Percentiles rank a stretch among this genome's conserved stretches.
phyloP scores from a whole-genome alignment of 176 grass and related monocot genomes.

The Avena eriantha region DNA sequence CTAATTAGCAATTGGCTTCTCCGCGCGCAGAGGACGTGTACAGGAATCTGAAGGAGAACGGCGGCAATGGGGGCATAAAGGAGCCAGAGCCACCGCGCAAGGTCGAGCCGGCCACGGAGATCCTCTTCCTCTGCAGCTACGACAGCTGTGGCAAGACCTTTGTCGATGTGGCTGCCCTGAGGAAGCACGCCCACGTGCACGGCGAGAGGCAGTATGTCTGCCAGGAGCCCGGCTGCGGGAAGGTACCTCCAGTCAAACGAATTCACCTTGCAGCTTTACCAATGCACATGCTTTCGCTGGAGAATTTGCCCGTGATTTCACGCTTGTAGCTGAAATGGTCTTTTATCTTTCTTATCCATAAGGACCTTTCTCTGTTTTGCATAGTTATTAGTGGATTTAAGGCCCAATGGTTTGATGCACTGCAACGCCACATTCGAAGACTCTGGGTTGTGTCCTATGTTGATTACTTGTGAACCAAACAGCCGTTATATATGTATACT shows the following conservation, averaged over 20 bases:
- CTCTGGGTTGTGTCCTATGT: neutral
- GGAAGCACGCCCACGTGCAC: constrained; percentile 76
- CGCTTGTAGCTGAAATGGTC: neutral
- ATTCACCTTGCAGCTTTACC: neutral
- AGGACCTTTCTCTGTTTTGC: neutral
- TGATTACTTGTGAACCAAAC: neutral
- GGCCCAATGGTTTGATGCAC: neutral
- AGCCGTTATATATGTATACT: neutral
- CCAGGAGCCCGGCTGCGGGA: constrained; percentile 74
- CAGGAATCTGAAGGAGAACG: constrained; percentile 50
- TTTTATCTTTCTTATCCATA: neutral
- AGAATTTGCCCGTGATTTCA: neutral
- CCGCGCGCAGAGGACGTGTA: constrained; percentile 58
- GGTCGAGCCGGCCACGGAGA: constrained; percentile 65
- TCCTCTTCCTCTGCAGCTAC: constrained; percentile 89
- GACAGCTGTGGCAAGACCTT: constrained; percentile 80
- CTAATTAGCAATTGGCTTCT: neutral
- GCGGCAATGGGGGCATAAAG: neutral
- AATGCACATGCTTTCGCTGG: neutral
- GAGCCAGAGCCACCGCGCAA: constrained; percentile 49
- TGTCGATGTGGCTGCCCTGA: constrained; percentile 61
- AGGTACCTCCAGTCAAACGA: constrained; percentile 46
- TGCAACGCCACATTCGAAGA: neutral
- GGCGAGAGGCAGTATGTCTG: constrained; percentile 74
- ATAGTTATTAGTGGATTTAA: neutral